Conservation (phyloP, 2,329 filamentous ascomycete species). For the Neofusicoccum sp. region DNA sequence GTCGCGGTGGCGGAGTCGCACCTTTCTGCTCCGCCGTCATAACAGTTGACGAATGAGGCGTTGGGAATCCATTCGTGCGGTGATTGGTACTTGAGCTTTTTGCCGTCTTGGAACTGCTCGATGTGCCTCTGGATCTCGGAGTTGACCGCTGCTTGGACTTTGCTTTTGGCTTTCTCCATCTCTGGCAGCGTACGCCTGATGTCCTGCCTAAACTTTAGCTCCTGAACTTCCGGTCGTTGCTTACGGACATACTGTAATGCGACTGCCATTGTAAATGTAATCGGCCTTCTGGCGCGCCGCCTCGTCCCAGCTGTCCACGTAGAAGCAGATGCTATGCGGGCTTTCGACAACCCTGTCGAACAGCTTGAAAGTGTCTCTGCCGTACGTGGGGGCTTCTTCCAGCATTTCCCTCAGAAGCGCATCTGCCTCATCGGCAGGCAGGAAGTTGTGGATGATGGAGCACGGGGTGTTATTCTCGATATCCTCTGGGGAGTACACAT, state of each 20-base stretch:
- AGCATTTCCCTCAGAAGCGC: conserved; percentile 75
- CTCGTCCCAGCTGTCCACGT: conserved; percentile 74
- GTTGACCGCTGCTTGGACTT: conserved; percentile 78
- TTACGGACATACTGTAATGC: conserved; percentile 56
- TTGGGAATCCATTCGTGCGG: conserved; percentile 78
- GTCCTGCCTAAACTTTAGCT: conserved; percentile 46
- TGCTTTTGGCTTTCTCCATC: conserved; percentile 68
- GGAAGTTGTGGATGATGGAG: conserved; percentile 89
- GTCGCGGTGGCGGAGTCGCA: background rate
- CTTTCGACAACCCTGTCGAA: conserved; percentile 86
- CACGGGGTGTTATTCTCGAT: conserved; percentile 84
- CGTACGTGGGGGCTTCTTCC: conserved; percentile 70
- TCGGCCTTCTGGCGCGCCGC: conserved; percentile 70
- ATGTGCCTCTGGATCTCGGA: conserved; percentile 74
- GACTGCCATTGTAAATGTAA: conserved; percentile 83
- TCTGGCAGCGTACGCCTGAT: conserved; percentile 76
- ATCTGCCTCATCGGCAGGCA: conserved; percentile 72
- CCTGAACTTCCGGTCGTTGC: background rate
- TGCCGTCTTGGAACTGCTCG: conserved; percentile 61
- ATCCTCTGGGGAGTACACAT: conserved; percentile 80
- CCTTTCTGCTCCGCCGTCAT: conserved; percentile 65
- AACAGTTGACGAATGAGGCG: conserved; percentile 93
- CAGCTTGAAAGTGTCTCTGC: conserved; percentile 74
- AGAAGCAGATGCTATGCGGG: conserved; percentile 83
- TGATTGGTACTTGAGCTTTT: conserved; percentile 78